A percentile compares a stretch with the other conserved stretches of the same genome.
phyloP scores from a whole-genome alignment of 768 basidiomycete genomes.

The Tricholoma bakamatsutake region DNA sequence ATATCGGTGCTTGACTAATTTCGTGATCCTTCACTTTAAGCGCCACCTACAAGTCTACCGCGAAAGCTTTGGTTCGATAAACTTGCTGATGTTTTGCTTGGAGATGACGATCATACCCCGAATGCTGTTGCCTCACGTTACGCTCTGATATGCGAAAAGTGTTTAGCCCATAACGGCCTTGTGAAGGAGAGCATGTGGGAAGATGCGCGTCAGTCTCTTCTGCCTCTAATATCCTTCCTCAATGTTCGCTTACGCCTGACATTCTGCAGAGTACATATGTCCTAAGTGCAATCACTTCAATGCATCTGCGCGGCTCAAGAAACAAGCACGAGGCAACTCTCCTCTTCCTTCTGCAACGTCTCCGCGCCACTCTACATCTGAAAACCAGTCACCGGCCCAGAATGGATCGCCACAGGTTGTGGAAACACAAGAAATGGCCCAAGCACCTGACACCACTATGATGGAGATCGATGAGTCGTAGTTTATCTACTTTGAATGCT shows the following conservation, averaged over 20 bases:
- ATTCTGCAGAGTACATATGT: conserved; percentile 68
- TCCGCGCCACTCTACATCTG: conserved; percentile 6
- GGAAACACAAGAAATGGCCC: conserved; percentile 18
- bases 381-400: neutral
- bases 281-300: conserved; percentile 87
- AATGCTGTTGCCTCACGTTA: conserved; percentile 51
- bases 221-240: neutral
- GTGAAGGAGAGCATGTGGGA: conserved; percentile 80
- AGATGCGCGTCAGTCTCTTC: conserved; percentile 61
- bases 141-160: conserved; percentile 84
- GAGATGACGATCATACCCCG: conserved; percentile 56
- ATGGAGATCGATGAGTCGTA: conserved; percentile 29
- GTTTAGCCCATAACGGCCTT: conserved; percentile 85
- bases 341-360: conserved; percentile 10
- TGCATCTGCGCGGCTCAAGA: conserved; percentile 35
- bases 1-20: neutral
- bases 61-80: conserved; percentile 85
- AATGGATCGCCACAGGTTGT: conserved; percentile 9
- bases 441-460: conserved; percentile 18
- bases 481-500: neutral
- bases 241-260: neutral
- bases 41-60: conserved; percentile 36
- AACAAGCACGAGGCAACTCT: conserved; percentile 14
- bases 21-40: neutral
- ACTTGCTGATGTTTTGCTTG: conserved; percentile 79